Evolutionary conservation across 140 eudicot genomes (phyloP).

Genomic region (Senecio squalidus): DNA sequence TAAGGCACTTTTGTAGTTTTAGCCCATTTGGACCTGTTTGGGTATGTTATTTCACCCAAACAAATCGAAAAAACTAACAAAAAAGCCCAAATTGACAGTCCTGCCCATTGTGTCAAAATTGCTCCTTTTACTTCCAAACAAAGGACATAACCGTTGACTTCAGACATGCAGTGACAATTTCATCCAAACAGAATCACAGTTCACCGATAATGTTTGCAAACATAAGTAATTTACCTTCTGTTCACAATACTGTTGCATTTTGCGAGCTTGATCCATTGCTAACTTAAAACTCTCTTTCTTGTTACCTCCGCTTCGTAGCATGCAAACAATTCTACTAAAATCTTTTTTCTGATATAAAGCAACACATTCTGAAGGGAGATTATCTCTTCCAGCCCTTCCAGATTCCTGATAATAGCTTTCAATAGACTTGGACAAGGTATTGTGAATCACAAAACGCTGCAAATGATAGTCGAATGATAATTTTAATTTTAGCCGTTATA

Average conservation of each 20-base stretch:
- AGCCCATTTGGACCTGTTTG: neutral
- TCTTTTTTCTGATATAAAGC: slow-evolving; percentile 86
- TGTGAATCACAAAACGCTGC: slow-evolving; percentile 94
- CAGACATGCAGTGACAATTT: neutral
- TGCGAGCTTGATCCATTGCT: slow-evolving; percentile 90
- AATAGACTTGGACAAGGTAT: slow-evolving; percentile 88
- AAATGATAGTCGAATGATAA: slow-evolving; percentile 4
- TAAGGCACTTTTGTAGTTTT: neutral
- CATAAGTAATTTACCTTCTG: slow-evolving; percentile 44
- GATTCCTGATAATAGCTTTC: slow-evolving; percentile 99
- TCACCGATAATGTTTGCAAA: neutral
- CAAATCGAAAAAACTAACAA: neutral
- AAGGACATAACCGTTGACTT: neutral
- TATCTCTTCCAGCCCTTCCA: slow-evolving; percentile 96
- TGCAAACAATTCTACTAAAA: slow-evolving; percentile 86
- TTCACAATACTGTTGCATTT: slow-evolving; percentile 83
- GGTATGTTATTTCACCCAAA: neutral
- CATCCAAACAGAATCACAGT: neutral
- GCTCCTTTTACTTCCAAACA: neutral
- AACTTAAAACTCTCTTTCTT: slow-evolving; percentile 56
- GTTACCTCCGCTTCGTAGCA: slow-evolving; percentile 73
- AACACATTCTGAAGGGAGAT: slow-evolving; percentile 59
- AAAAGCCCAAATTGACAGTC: neutral
- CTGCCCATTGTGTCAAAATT: neutral
- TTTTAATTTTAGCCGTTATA: neutral